Evolutionary conservation across 1,284 basidiomycete species (phyloP), one percentile per base, ranked within the genome.

Genomic region (Apiotrichum sp.): DNA sequence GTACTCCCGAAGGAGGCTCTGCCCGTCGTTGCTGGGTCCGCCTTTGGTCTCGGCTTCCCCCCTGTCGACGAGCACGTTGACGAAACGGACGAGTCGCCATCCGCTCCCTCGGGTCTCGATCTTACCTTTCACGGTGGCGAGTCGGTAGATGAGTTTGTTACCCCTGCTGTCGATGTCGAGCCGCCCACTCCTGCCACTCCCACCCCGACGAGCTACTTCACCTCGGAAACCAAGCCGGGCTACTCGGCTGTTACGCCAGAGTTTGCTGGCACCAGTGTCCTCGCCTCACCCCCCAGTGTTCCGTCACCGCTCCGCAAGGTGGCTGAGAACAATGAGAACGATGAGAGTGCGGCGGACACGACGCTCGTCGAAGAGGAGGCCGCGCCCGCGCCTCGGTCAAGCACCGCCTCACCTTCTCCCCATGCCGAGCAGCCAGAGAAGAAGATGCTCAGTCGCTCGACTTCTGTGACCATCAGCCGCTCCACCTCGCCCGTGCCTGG

Each of bases 201-300:
- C 14, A 2, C 13, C n/a, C 8, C 11, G 14, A 7, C 49, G 9
- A 10, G 31, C 29, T 39, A 33, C 38, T 33, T 49, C 14, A 33
- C 38, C 22, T 6, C 10, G 9, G 34, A 35, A 36, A 8, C 29
- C 39, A 42, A 22, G 35, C 14, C 34, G 1, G 47, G 16, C 6
- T 42, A 34, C n/a, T 50, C 49, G 9, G 49, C 49, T 6, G 49
- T 50, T 4, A 50, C 49, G 10, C 49, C 49, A 29, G 49, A 50
- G 40, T 50, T 50, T 35, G 32, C 49, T 1, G 11, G 38, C 11
- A 40, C 36, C 6, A 16, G 38, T 39, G 36, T 38, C 29, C 41
- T 49, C 22, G 38, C 38, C 29, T 9, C 49, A 3, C n/a, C 49
- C 10, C 39, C 16, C 7, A 16, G 9, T n/a, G n/a, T 39, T 11